Percentiles rank a stretch among this genome's conserved stretches.
These are phyloP conservation scores for Sporothrix mexicana DNA, from an alignment of 2,329 filamentous ascomycete genomes.

Conservation along the genomic window DNA sequence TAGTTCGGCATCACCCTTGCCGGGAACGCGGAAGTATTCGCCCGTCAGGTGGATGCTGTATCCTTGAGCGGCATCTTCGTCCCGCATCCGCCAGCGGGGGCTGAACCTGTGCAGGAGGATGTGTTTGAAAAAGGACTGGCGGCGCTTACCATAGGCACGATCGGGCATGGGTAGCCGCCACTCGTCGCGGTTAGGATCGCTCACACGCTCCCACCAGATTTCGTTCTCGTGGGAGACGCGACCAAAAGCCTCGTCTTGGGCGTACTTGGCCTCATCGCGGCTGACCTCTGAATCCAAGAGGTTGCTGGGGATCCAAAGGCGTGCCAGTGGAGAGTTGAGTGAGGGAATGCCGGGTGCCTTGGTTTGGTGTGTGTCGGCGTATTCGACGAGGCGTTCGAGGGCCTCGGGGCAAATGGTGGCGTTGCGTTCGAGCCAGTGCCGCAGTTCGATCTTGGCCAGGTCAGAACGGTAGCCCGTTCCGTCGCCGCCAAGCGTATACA, in stretches of 20 bases:
- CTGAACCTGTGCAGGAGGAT: slow-evolving; percentile 64
- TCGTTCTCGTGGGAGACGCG: slow-evolving; percentile 69
- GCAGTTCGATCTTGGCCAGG: slow-evolving; percentile 64
- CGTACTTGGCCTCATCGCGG: slow-evolving; percentile 60
- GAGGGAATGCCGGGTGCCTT: slow-evolving; percentile 58
- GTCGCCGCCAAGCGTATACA: slow-evolving; percentile 59
- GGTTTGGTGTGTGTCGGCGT: slow-evolving; percentile 57
- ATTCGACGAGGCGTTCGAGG: slow-evolving; percentile 59
- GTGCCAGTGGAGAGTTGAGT: slow-evolving; percentile 58
- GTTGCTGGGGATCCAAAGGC: slow-evolving; percentile 61
- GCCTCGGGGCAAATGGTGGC: slow-evolving; percentile 64
- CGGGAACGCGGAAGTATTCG: slow-evolving; percentile 49
- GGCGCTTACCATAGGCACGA: slow-evolving; percentile 63
- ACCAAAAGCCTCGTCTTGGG: slow-evolving; percentile 64
- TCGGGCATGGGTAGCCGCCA: slow-evolving; percentile 66
- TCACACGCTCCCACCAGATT: slow-evolving; percentile 66
- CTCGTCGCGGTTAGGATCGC: slow-evolving; percentile 65
- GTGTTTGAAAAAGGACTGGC: slow-evolving; percentile 64
- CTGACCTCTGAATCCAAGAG: slow-evolving; percentile 57
- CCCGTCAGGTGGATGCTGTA: slow-evolving; percentile 31
- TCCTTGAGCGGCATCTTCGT: slow-evolving; percentile 46
- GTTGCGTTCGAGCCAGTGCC: slow-evolving; percentile 68
- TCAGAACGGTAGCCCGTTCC: slow-evolving; percentile 60
- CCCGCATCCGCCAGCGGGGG: slow-evolving; percentile 49
- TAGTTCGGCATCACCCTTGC: slow-evolving; percentile 45